Conservation (phyloP, 352 stramenopile genomes). For the Phytopythium cucurbitacearum region DNA sequence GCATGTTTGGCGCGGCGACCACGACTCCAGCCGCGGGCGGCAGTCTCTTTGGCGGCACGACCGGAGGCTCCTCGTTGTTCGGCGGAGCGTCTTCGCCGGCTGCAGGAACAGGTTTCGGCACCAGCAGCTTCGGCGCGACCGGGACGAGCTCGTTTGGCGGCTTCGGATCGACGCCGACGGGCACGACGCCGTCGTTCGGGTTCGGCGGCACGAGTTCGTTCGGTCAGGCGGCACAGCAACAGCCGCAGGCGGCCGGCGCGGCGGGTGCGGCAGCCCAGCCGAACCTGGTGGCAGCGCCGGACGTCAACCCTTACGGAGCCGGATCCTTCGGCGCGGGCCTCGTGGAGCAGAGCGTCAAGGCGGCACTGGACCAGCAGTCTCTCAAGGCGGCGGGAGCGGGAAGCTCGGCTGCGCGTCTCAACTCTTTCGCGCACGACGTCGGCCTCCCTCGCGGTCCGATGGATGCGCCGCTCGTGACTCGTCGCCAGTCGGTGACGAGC, state of each 20-base stretch:
- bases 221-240: constrained; percentile 26
- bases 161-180: background rate
- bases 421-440: constrained; percentile 61
- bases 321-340: constrained; percentile 50
- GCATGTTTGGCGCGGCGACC: constrained; percentile 2
- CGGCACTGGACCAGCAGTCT: constrained; percentile 48
- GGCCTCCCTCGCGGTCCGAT: constrained; percentile 58
- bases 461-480: constrained; percentile 46
- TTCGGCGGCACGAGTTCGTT: constrained; percentile 16
- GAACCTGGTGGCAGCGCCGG: constrained; percentile 48
- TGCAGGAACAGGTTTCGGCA: background rate
- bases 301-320: constrained; percentile 53
- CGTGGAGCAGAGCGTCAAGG: constrained; percentile 62
- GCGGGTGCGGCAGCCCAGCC: constrained; percentile 22
- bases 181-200: background rate
- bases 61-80: constrained; percentile 3
- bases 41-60: constrained; percentile 2
- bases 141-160: constrained; percentile 4
- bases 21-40: background rate
- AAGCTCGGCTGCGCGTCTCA: constrained; percentile 46
- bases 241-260: constrained; percentile 10
- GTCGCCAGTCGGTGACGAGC: constrained; percentile 45
- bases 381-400: constrained; percentile 27
- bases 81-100: constrained; percentile 1
- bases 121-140: constrained; percentile 2